Conservation (phyloP, 768 basidiomycete species). For the Leucogyrophana mollusca region DNA sequence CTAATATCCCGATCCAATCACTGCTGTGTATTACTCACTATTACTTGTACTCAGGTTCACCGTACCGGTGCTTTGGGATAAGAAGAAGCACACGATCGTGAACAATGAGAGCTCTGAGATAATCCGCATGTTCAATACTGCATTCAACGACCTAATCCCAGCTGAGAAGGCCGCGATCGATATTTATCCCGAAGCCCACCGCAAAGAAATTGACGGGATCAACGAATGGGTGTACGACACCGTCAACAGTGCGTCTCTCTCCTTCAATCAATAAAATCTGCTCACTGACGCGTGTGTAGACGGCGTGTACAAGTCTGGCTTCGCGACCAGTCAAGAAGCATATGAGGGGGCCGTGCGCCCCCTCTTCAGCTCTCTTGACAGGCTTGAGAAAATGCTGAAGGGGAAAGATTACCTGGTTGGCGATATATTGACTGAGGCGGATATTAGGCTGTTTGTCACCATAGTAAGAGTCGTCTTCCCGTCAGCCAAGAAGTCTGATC, state of each 20-base stretch:
- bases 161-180: constrained; percentile 64
- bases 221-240: constrained; percentile 87
- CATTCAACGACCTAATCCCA: constrained; percentile 73
- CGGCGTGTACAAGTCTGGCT: constrained; percentile 88
- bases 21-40: neutral
- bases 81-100: constrained; percentile 81
- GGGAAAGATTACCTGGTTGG: constrained; percentile 86
- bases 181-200: constrained; percentile 74
- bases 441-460: constrained; percentile 89
- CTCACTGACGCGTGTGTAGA: constrained; percentile 37
- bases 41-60: constrained; percentile 57
- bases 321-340: constrained; percentile 77
- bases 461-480: constrained; percentile 55
- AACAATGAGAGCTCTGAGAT: constrained; percentile 97
- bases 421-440: constrained; percentile 79
- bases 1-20: too few relatives aligned
- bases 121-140: constrained; percentile 88
- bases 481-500: neutral
- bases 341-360: constrained; percentile 76
- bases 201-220: constrained; percentile 75
- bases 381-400: constrained; percentile 71
- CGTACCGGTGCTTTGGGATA: constrained; percentile 93
- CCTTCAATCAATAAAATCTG: neutral
- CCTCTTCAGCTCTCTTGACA: constrained; percentile 79
- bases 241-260: constrained; percentile 68